These are phyloP conservation scores for Rhynchosporium agropyri DNA, from an alignment of 2,329 filamentous ascomycete species.

Conservation along the genomic window DNA sequence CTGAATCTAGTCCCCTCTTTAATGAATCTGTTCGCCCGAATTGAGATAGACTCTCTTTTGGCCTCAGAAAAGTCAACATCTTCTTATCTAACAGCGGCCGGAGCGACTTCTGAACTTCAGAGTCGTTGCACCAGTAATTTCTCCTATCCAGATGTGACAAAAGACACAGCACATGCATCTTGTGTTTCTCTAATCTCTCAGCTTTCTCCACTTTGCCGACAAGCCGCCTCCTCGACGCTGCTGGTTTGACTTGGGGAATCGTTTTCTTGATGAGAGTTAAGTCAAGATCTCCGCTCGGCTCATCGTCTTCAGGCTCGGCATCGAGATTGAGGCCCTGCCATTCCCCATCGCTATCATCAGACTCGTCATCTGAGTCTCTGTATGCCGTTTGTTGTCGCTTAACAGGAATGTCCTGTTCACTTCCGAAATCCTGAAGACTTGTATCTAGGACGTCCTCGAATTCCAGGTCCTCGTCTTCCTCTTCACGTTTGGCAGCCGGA, in stretches of 20 bases:
- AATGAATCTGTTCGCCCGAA: constrained; percentile 77
- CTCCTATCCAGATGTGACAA: constrained; percentile 75
- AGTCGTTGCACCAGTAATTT: constrained; percentile 88
- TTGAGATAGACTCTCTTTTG: constrained; percentile 67
- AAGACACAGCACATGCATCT: constrained; percentile 81
- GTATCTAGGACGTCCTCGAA: constrained; percentile 41
- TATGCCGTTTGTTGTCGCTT: constrained; percentile 45
- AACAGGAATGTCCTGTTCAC: constrained; percentile 28
- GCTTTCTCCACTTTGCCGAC: constrained; percentile 57
- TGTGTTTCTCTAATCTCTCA: constrained; percentile 76
- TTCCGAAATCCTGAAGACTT: constrained; percentile 15
- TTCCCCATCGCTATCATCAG: constrained; percentile 58
- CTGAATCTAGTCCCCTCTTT: constrained; percentile 74
- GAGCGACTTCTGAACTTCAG: constrained; percentile 66
- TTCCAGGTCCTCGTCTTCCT: constrained; percentile 37
- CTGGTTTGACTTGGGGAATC: constrained; percentile 24
- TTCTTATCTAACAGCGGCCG: constrained; percentile 67
- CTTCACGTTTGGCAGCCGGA: constrained; percentile 23
- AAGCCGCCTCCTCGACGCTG: constrained; percentile 47
- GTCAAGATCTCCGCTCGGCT: constrained; percentile 39
- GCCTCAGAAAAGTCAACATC: constrained; percentile 68
- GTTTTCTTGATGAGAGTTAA: constrained; percentile 41
- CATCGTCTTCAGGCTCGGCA: constrained; percentile 37
- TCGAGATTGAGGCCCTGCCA: constrained; percentile 63
- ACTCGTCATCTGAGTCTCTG: constrained; percentile 55